Conservation (phyloP, 768 basidiomycete species). For the Russula vinacea region DNA sequence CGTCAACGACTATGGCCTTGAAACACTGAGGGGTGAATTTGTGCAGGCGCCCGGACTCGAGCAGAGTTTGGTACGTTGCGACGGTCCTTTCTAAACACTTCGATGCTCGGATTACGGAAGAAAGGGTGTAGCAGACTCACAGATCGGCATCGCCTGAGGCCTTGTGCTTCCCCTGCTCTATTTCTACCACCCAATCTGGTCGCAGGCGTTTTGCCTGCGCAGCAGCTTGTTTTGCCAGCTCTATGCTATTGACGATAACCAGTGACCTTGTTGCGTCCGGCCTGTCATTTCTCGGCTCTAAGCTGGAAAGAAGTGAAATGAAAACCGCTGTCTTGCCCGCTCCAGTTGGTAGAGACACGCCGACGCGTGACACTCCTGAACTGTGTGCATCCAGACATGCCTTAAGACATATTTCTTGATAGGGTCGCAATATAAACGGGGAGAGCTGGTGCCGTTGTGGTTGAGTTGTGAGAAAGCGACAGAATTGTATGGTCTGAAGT, state of each 20-base stretch:
- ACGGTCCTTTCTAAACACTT: conserved; percentile 55
- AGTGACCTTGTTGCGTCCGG: conserved; percentile 54
- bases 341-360: conserved; percentile 82
- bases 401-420: conserved; percentile 77
- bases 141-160: conserved; percentile 84
- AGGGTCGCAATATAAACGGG: conserved; percentile 64
- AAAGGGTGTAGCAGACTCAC: conserved; percentile 44
- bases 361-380: conserved; percentile 68
- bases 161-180: conserved; percentile 84
- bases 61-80: conserved; percentile 85
- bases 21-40: conserved; percentile 70
- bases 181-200: conserved; percentile 78
- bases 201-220: conserved; percentile 61
- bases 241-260: conserved; percentile 85
- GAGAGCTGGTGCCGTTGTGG: not conserved
- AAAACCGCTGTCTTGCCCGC: conserved; percentile 91
- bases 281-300: conserved; percentile 44
- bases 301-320: conserved; percentile 69
- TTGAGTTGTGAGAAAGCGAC: not conserved
- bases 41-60: conserved; percentile 55
- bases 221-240: conserved; percentile 86
- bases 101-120: not conserved
- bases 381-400: conserved; percentile 71
- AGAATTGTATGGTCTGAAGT: not conserved
- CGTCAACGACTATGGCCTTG: conserved; percentile 83